A percentile compares a stretch with the other conserved stretches of the same genome.
phyloP scores from a whole-genome alignment of 1,139 yeast genomes.

The Saccharomyces hybrid region DNA sequence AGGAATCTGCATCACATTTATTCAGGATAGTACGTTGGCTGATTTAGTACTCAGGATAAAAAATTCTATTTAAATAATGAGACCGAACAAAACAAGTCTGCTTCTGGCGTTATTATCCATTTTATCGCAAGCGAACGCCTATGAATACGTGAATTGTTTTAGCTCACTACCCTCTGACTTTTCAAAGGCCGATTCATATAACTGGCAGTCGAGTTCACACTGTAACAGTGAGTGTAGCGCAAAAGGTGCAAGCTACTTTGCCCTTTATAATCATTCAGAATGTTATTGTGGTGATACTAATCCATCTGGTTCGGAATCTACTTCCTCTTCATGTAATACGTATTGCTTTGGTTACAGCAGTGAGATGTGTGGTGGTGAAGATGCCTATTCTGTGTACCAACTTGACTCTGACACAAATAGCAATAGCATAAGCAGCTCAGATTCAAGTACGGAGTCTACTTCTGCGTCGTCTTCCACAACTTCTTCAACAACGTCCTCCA shows the following conservation, averaged over 20 bases:
- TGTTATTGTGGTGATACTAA: constrained; percentile 48
- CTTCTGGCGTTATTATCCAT: neutral
- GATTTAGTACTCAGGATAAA: neutral
- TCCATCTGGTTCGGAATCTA: constrained; percentile 32
- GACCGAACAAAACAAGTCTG: neutral
- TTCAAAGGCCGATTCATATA: constrained; percentile 33
- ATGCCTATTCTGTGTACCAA: constrained; percentile 34
- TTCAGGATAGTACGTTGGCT: neutral
- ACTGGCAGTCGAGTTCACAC: constrained; percentile 40
- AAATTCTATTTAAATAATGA: neutral
- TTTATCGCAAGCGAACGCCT: constrained; percentile 6
- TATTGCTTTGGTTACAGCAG: constrained; percentile 33
- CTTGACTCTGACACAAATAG: constrained; percentile 25
- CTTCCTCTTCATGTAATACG: constrained; percentile 29
- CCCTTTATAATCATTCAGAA: constrained; percentile 41
- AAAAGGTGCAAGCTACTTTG: constrained; percentile 42
- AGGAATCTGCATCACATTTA: neutral
- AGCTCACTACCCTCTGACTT: constrained; percentile 35
- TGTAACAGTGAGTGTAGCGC: constrained; percentile 40
- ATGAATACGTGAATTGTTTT: constrained; percentile 29
- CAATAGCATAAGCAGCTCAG: neutral
- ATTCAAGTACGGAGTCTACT: neutral
- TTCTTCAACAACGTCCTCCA: neutral
- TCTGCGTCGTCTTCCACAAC: constrained; percentile 2
- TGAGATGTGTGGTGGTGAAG: constrained; percentile 39